Base-by-base conservation (phyloP, 129 eudicot species). In the Ambrosia artemisiifolia region DNA sequence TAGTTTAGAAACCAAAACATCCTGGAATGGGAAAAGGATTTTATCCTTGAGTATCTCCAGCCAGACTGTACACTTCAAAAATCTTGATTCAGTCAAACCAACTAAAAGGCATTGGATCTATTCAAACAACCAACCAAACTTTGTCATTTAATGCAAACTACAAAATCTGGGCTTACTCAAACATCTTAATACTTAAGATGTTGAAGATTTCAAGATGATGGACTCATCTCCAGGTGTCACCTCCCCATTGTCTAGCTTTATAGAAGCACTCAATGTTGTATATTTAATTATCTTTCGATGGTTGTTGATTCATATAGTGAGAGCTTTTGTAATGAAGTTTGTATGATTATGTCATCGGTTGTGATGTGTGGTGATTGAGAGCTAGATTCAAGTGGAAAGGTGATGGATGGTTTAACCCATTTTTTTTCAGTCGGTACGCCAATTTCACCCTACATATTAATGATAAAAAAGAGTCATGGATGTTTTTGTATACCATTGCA, bases 391-490 rank as follows among this genome's bases (percentile, higher is more conserved):
- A 74, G 34, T 6, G 55, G 20, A 40, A 60, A 11, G 69, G 77
- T 53, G 34, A 32, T 19, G 56, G 78, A 33, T 0, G 80, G 44
- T 10, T 24, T 60, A 46, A 73, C 30, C 82, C 86, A 86, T 44
- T 75, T 75, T 75, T 48, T 34, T 53, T 88, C 88, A 86, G 13
- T 78, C 86, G 6, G 69, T 61, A 47, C 86, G 88, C 36, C 35
- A 54, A 71, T 86, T 66, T 83, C 86, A 3, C 76, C 88, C 92
- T 86, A 75, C 55, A 69, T 11, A 7, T 6, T 6, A 40, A 6
- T 8, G 9, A 2, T 6, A 40, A 40, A 40, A 38, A 7, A 7
- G 2, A 40, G 44, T 40, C 43, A 38, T 38, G 6, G 8, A 38
- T 1, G 43, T 38, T 38, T 38, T 38, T 24, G 28, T 24, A 24